Conservation (phyloP, 257 asterid species). For the Nicotiana undulata region DNA sequence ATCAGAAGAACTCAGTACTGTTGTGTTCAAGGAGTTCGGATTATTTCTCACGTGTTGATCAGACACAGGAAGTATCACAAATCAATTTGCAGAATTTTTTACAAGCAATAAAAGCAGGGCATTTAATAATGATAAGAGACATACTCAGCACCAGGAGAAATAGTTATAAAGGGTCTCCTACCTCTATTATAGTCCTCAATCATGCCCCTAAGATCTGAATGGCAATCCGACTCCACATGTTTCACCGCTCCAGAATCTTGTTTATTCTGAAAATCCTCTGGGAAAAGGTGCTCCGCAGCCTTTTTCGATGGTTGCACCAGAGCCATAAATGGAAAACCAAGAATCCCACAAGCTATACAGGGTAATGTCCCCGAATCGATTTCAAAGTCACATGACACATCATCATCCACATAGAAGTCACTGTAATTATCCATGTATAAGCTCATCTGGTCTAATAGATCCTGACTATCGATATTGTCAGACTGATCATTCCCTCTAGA, state of each 20-base stretch:
- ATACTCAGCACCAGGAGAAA: neutral
- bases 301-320: conserved; percentile 72
- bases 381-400: conserved; percentile 71
- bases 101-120: neutral
- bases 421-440: conserved; percentile 39
- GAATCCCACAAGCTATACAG: conserved; percentile 95
- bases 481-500: conserved; percentile 32
- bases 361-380: conserved; percentile 89
- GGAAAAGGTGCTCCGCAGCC: conserved; percentile 36
- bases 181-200: conserved; percentile 39
- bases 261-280: conserved; percentile 19
- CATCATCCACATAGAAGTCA: conserved; percentile 64
- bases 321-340: conserved; percentile 97
- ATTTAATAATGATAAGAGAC: neutral
- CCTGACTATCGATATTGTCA: conserved; percentile 21
- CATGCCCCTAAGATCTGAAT: conserved; percentile 14
- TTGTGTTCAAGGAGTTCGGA: neutral
- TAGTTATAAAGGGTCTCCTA: conserved; percentile 18
- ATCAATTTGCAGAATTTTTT: neutral
- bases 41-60: neutral
- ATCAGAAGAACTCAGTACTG: neutral
- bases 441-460: conserved; percentile 43
- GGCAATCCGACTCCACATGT: conserved; percentile 22
- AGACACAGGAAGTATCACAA: neutral
- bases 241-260: conserved; percentile 13